A percentile compares a stretch with the other conserved stretches of the same genome.
Conservation (phyloP, 371 early-diverging fungal species). For the Mucor velutinosus region DNA sequence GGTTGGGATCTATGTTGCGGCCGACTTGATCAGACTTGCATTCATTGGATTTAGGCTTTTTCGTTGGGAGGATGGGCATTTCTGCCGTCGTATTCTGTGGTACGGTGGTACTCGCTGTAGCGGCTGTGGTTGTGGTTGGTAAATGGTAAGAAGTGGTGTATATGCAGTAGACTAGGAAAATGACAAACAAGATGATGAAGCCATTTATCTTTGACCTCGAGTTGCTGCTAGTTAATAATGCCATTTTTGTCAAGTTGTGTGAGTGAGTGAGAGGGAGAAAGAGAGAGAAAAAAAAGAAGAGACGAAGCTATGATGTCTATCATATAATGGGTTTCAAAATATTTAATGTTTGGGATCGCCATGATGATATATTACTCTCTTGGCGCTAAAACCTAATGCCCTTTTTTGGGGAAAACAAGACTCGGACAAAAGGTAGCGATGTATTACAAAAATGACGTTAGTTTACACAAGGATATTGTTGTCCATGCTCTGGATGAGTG, state of each 20-base stretch:
- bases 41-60: not conserved
- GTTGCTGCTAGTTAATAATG: not conserved
- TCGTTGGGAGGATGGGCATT: not conserved
- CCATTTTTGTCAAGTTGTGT: not conserved
- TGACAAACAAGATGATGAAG: not conserved
- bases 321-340: slow-evolving; percentile 6
- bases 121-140: not conserved
- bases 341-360: slow-evolving; percentile 8
- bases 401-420: not conserved
- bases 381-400: slow-evolving; percentile 1
- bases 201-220: not conserved
- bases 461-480: not conserved
- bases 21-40: slow-evolving; percentile 25
- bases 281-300: not conserved
- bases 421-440: not conserved
- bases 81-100: not conserved
- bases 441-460: not conserved
- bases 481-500: slow-evolving; percentile 27
- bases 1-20: slow-evolving; percentile 44
- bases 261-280: not conserved
- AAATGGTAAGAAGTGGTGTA: not conserved
- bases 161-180: slow-evolving; percentile 6
- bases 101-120: not conserved
- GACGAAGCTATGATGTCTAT: too few relatives aligned
- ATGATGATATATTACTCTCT: not conserved